Conservation (phyloP, 768 basidiomycete species). For the Coprinellus micaceus region DNA sequence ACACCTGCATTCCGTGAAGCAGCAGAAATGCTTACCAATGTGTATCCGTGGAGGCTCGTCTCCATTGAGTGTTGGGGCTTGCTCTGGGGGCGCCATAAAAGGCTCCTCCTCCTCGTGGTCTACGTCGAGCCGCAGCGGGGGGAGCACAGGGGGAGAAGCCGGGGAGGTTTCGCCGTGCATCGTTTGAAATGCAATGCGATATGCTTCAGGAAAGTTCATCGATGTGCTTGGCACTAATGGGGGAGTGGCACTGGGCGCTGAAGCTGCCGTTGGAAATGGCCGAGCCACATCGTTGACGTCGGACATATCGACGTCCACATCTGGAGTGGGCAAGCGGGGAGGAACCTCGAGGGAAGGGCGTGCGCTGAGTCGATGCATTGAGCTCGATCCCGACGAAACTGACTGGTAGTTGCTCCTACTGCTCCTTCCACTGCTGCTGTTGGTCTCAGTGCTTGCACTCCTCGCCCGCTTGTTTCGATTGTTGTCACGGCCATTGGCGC, state of each 20-base stretch:
- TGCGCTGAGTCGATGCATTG: no score
- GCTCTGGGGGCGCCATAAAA: no score
- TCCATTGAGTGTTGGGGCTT: no score
- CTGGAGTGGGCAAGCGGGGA: slow-evolving; percentile 9
- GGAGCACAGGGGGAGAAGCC: not conserved
- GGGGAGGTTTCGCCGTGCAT: not conserved
- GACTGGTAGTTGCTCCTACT: slow-evolving; percentile 5
- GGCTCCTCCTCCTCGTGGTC: not conserved
- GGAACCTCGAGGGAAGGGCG: slow-evolving; percentile 1
- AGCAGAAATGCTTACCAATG: not conserved
- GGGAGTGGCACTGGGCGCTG: no score
- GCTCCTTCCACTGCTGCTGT: slow-evolving; percentile 30
- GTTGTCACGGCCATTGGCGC: slow-evolving; percentile 31
- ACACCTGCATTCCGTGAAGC: not conserved
- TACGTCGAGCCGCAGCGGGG: not conserved
- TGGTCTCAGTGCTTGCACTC: slow-evolving; percentile 46
- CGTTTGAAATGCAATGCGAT: not conserved
- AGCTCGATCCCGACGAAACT: no score
- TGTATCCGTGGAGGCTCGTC: not conserved
- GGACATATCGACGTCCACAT: slow-evolving; percentile 7
- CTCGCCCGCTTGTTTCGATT: slow-evolving; percentile 57
- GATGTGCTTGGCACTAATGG: not conserved
- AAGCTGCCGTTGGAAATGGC: not conserved
- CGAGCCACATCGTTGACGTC: not conserved
- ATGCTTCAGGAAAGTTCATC: not conserved